These are phyloP conservation scores for Boletus speciosus DNA, from an alignment of 768 basidiomycete species.

Conservation along the genomic window DNA sequence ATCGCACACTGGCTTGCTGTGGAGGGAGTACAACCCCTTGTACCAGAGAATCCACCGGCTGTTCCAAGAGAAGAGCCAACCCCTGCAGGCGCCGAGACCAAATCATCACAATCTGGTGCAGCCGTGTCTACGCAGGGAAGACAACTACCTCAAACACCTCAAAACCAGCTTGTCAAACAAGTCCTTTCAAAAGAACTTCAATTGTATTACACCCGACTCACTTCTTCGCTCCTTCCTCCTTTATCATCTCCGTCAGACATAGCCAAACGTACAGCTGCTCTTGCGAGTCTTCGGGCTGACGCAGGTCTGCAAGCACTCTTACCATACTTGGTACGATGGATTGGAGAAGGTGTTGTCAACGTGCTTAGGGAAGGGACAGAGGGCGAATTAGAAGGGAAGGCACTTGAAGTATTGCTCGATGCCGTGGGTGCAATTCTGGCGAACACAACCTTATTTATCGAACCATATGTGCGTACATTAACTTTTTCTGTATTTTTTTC, in stretches of 20 bases:
- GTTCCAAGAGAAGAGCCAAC: conserved; percentile 54
- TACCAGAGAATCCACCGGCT: conserved; percentile 92
- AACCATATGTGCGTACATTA: conserved; percentile 80
- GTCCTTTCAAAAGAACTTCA: conserved; percentile 92
- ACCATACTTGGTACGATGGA: conserved; percentile 93
- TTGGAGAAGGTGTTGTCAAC: conserved; percentile 80
- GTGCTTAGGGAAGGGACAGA: conserved; percentile 50
- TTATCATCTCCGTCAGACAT: conserved; percentile 42
- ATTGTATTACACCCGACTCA: conserved; percentile 90
- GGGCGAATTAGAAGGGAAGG: conserved; percentile 61
- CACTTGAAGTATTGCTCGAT: conserved; percentile 79
- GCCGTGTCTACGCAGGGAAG: conserved; percentile 21
- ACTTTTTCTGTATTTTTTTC: neutral
- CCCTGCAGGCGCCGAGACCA: conserved; percentile 25
- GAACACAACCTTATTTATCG: conserved; percentile 87
- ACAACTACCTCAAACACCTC: conserved; percentile 30
- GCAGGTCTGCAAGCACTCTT: conserved; percentile 89
- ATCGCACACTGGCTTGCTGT: conserved; percentile 98
- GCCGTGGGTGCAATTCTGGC: conserved; percentile 82
- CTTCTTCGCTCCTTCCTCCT: conserved; percentile 66
- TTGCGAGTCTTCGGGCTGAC: conserved; percentile 85
- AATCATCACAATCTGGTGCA: conserved; percentile 28
- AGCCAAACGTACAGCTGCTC: conserved; percentile 79
- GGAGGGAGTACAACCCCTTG: conserved; percentile 95
- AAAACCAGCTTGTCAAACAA: conserved; percentile 81